phyloP scores from a whole-genome alignment of 2,329 filamentous ascomycete genomes.

The Lecanoromycetidae sp. region DNA sequence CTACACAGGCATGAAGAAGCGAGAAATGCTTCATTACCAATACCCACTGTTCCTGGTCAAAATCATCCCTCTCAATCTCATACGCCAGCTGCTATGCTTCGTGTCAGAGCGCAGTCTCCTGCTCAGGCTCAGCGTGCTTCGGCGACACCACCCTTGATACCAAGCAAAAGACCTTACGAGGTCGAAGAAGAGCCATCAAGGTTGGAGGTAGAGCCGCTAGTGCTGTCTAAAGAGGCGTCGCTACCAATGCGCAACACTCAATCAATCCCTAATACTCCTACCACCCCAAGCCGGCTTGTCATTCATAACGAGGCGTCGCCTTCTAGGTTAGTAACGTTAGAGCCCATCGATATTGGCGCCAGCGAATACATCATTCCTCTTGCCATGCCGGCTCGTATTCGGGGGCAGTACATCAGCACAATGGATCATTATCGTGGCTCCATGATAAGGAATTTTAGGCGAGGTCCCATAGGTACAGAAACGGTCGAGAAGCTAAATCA shows the following conservation, averaged over 20 bases:
- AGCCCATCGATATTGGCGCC: slow-evolving; percentile 7
- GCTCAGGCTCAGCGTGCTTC: background rate
- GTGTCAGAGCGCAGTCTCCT: background rate
- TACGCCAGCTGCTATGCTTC: too few relatives aligned
- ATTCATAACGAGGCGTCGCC: slow-evolving; percentile 14
- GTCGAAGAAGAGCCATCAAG: slow-evolving; percentile 5
- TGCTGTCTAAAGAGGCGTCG: slow-evolving; percentile 5
- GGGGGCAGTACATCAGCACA: slow-evolving; percentile 15
- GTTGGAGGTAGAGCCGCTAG: slow-evolving; percentile 10
- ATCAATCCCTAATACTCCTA: slow-evolving; percentile 11
- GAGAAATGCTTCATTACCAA: too few relatives aligned
- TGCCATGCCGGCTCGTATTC: slow-evolving; percentile 15
- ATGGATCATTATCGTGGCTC: slow-evolving; percentile 11
- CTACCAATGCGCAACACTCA: slow-evolving; percentile 11
- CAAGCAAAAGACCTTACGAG: slow-evolving; percentile 7
- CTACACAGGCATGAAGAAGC: too few relatives aligned
- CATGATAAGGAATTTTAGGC: slow-evolving; percentile 9
- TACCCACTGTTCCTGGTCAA: too few relatives aligned
- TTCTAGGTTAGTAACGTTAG: slow-evolving; percentile 4
- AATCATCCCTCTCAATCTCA: too few relatives aligned
- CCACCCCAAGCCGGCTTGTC: slow-evolving; percentile 15
- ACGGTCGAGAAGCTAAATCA: slow-evolving; percentile 9
- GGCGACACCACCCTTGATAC: slow-evolving; percentile 6
- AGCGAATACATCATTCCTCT: slow-evolving; percentile 16
- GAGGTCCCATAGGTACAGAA: slow-evolving; percentile 8